These are phyloP conservation scores for Dacryopinax primogenitus DNA, from an alignment of 768 basidiomycete species.

Conservation along the genomic window DNA sequence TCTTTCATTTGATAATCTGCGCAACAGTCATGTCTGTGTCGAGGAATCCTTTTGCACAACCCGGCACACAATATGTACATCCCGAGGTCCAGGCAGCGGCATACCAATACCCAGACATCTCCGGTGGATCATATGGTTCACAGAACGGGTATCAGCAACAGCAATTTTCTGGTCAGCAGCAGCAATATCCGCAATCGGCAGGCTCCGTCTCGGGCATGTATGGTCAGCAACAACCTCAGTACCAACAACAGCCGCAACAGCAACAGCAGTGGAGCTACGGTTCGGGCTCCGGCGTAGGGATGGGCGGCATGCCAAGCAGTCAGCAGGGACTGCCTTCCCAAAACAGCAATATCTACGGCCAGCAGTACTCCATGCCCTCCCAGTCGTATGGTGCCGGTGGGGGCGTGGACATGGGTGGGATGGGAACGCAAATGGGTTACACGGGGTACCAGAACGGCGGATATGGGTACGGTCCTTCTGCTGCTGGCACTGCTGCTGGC, in stretches of 20 bases:
- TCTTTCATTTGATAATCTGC: not conserved
- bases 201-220: not conserved
- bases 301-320: not conserved
- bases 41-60: not conserved
- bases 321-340: not conserved
- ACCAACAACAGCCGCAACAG: not conserved
- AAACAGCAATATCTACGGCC: not conserved
- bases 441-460: slow-evolving; percentile 1
- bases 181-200: not conserved
- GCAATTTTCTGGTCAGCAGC: slow-evolving; percentile 2
- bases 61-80: not conserved
- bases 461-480: not conserved
- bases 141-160: not conserved
- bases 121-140: not conserved
- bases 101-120: slow-evolving; percentile 7
- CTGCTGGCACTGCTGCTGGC: not conserved
- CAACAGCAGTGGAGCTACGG: not conserved
- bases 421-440: not conserved
- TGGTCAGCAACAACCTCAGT: not conserved
- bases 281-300: not conserved
- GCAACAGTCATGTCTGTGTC: not conserved
- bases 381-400: not conserved
- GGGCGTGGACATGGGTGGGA: slow-evolving; percentile 1
- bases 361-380: not conserved
- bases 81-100: not conserved